Base-by-base conservation (phyloP, 2,329 filamentous ascomycete species). In the Kalaharituber pfeilii region DNA sequence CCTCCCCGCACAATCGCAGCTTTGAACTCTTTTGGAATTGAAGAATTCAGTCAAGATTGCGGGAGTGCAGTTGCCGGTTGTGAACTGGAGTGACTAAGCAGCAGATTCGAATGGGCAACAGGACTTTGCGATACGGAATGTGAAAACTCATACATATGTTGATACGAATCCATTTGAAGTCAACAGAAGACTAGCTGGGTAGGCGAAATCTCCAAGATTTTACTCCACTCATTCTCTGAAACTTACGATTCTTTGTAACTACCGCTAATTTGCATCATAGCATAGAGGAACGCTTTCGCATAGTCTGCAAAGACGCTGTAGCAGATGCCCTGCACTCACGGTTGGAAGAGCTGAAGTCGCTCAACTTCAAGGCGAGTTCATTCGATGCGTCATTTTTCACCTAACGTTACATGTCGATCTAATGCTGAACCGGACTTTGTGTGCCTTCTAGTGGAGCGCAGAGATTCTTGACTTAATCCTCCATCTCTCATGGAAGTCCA, bases 221-320 rank as follows among this genome's bases (percentile, higher is more conserved):
- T n/a, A n/a, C n/a, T n/a, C n/a, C n/a, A n/a, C n/a, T n/a, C n/a
- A n/a, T n/a, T n/a, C n/a, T n/a, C n/a, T n/a, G n/a, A n/a, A n/a
- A n/a, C n/a, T n/a, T n/a, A n/a, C n/a, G n/a, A n/a, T n/a, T n/a
- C n/a, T n/a, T n/a, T n/a, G n/a, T n/a, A n/a, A n/a, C n/a, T 4
- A 3, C 18, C 18, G 15, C 33, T 28, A 36, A 50, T 13, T 15
- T 30, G 13, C 29, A 11, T 39, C n/a, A 49, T 29, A 60, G 62
- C 1, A 72, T 95, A 2, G 81, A 88, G 61, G 91, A 96, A 69
- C 87, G 89, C 62, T 91, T 95, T 62, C 77, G 80, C 28, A 75
- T 96, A 53, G 75, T 86, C 49, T 81, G 84, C 64, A 79, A 84
- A 58, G 88, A 95, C 62, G 79, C 78, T 36, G 71, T 95, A 25